Conservation (phyloP, 2,329 filamentous ascomycete species). For the Sporothrix schenckii region DNA sequence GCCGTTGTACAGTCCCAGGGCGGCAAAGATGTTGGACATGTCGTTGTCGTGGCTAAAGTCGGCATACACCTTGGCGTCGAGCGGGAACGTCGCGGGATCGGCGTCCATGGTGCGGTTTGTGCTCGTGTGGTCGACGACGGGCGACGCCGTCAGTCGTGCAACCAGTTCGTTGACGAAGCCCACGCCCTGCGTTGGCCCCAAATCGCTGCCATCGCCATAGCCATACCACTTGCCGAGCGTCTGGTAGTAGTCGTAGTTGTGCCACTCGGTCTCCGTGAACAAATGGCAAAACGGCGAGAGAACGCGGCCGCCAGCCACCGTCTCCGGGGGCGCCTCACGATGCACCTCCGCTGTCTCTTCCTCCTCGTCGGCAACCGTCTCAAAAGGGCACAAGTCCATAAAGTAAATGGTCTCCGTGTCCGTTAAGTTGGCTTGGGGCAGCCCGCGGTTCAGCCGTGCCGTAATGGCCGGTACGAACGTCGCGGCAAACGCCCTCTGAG, state of each 20-base stretch:
- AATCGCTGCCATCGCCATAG: constrained; percentile 72
- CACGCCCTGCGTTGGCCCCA: constrained; percentile 83
- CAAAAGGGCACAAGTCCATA: constrained; percentile 89
- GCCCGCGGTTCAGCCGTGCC: constrained; percentile 67
- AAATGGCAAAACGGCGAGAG: constrained; percentile 74
- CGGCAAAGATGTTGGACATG: constrained; percentile 75
- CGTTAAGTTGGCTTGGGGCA: constrained; percentile 69
- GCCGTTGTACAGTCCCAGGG: constrained; percentile 74
- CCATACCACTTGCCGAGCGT: constrained; percentile 84
- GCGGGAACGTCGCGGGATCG: constrained; percentile 70
- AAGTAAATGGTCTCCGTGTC: constrained; percentile 66
- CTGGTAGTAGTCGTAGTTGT: constrained; percentile 77
- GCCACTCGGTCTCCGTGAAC: constrained; percentile 75
- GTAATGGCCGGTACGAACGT: constrained; percentile 69
- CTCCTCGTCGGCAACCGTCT: constrained; percentile 67
- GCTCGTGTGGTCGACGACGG: constrained; percentile 72
- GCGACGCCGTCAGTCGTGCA: constrained; percentile 69
- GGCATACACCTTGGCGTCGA: constrained; percentile 71
- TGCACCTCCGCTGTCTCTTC: constrained; percentile 42
- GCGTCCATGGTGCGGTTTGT: constrained; percentile 78
- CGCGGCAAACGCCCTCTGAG: constrained; percentile 61
- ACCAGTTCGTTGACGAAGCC: constrained; percentile 88
- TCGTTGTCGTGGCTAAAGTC: constrained; percentile 94
- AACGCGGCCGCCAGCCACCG: constrained; percentile 5
- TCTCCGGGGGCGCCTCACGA: background rate